Conservation (phyloP, 75 land plant genomes). For the Picea glauca region DNA sequence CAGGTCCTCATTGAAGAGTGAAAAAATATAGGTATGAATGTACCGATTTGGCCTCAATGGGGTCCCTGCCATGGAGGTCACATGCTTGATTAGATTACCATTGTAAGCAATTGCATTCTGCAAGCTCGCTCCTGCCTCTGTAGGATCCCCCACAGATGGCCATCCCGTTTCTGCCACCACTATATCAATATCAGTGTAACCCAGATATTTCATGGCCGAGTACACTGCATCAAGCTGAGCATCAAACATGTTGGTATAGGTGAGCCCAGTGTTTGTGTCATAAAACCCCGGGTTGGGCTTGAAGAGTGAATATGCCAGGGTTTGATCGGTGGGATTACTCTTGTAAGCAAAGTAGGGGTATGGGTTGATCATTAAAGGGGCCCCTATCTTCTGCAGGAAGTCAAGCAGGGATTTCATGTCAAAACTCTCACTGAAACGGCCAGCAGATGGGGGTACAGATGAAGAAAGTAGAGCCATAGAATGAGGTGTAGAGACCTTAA, state of each 20-base stretch:
- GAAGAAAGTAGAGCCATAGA: conserved; percentile 44
- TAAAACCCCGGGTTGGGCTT: conserved; percentile 36
- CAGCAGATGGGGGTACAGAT: conserved; percentile 76
- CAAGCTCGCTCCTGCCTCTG: conserved; percentile 40
- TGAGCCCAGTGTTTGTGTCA: conserved; percentile 50
- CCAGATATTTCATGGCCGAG: conserved; percentile 53
- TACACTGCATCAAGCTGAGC: conserved; percentile 86
- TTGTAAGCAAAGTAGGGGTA: conserved; percentile 87
- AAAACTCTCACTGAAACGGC: conserved; percentile 33
- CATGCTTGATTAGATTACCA: conserved; percentile 42
- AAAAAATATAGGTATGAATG: conserved; percentile 50
- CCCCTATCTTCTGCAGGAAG: conserved; percentile 42
- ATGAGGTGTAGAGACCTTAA: conserved; percentile 69
- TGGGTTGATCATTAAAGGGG: conserved; percentile 70
- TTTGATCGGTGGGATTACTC: conserved; percentile 38
- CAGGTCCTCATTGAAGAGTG: conserved; percentile 62
- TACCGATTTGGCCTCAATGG: conserved; percentile 43
- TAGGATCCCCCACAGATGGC: conserved; percentile 62
- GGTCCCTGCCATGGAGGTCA: conserved; percentile 36
- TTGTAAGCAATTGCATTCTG: conserved; percentile 61
- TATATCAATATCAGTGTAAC: conserved; percentile 30
- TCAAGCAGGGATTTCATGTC: conserved; percentile 50
- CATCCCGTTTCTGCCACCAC: conserved; percentile 72
- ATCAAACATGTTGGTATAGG: conserved; percentile 68
- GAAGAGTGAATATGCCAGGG: conserved; percentile 73